Conservation (phyloP, 2,329 filamentous ascomycete genomes). For the Exophiala spinifera region DNA sequence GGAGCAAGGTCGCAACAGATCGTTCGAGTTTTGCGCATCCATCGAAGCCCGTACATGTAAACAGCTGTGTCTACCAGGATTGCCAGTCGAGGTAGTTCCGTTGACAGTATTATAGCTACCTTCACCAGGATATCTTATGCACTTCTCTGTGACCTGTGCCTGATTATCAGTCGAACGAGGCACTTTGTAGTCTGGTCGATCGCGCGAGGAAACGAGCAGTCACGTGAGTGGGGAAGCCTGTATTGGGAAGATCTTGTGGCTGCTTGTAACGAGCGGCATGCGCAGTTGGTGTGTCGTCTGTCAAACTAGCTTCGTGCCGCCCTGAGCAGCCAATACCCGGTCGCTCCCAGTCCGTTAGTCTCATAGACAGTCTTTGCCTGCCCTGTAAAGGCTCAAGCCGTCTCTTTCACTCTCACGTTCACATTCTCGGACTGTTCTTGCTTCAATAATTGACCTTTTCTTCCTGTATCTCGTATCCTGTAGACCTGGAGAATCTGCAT, state of each 20-base stretch:
- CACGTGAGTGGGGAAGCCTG: conserved; percentile 1
- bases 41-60: no score
- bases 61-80: no score
- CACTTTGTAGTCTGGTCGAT: background rate
- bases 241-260: background rate
- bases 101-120: no score
- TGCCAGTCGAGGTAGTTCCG: no score
- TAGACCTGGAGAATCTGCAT: conserved; percentile 11
- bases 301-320: background rate
- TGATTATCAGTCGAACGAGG: background rate
- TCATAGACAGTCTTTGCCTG: conserved; percentile 11
- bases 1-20: no score
- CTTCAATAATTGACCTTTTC: no score
- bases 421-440: conserved; percentile 25
- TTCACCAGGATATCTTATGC: no score
- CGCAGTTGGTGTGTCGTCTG: background rate
- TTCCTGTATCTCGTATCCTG: background rate
- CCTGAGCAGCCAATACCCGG: conserved; percentile 2
- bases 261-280: background rate
- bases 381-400: conserved; percentile 21
- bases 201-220: background rate
- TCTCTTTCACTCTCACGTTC: conserved; percentile 21
- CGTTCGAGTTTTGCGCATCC: no score
- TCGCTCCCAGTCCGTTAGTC: conserved; percentile 5
- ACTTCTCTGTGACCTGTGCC: no score